phyloP scores from a whole-genome alignment of 371 early-diverging fungal genomes.

The Mortierella sp. region DNA sequence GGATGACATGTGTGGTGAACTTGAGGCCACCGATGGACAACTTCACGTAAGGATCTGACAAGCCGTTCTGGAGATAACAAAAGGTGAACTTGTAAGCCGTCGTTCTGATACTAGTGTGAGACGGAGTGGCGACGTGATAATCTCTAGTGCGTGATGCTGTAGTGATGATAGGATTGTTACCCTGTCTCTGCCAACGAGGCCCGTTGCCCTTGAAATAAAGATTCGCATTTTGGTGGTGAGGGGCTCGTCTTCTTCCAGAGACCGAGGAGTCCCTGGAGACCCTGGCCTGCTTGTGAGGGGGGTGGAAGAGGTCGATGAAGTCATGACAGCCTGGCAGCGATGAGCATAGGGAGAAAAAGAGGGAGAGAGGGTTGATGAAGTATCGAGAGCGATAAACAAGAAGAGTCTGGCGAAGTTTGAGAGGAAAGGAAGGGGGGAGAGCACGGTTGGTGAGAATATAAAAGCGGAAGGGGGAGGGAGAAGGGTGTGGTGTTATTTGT shows the following conservation, averaged over 20 bases:
- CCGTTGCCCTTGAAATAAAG: slow-evolving; percentile 30
- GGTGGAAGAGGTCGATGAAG: slow-evolving; percentile 13
- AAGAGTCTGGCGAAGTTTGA: no score
- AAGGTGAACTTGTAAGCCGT: no score
- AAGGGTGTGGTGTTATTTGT: no score
- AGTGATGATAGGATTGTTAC: slow-evolving; percentile 10
- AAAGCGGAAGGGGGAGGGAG: no score
- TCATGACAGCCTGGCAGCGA: slow-evolving; percentile 26
- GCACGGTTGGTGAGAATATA: no score
- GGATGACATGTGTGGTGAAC: slow-evolving; percentile 73
- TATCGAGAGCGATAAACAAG: background rate
- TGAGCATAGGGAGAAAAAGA: background rate
- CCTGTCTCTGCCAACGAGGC: slow-evolving; percentile 50
- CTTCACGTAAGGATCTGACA: slow-evolving; percentile 72
- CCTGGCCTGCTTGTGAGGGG: slow-evolving; percentile 35
- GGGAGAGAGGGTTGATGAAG: background rate
- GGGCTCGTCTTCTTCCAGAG: slow-evolving; percentile 32
- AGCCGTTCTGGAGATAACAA: slow-evolving; percentile 61
- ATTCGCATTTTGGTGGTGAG: slow-evolving; percentile 29
- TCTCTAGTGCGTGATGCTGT: no score
- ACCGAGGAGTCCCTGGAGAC: slow-evolving; percentile 33
- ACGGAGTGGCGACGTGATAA: no score
- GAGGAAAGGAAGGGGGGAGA: no score
- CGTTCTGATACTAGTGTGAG: no score
- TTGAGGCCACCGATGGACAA: slow-evolving; percentile 69